A percentile compares a stretch with the other conserved stretches of the same genome.
Evolutionary conservation across 148 eudicot species (phyloP).

Genomic region (Rhododendron ferrugineum): DNA sequence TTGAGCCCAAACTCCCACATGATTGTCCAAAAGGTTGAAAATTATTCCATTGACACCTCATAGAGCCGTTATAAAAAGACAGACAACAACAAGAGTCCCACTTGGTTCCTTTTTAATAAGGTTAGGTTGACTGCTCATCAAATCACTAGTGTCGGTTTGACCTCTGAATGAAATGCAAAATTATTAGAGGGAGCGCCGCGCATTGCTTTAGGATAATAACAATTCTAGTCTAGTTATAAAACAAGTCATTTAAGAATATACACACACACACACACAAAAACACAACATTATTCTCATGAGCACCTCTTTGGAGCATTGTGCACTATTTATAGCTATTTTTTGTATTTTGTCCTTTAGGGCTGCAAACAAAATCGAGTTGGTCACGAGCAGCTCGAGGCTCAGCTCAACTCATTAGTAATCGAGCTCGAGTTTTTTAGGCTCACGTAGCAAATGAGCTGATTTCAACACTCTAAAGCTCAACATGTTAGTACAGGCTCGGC

Average conservation of each 20-base stretch:
- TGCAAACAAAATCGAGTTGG: too few species aligned
- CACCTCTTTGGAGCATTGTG: not conserved
- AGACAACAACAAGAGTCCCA: not conserved
- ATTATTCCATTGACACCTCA: constrained; percentile 5
- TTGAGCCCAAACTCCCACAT: not conserved
- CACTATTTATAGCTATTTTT: not conserved
- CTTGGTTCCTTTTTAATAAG: not conserved
- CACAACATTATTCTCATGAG: not conserved
- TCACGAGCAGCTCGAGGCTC: too few species aligned
- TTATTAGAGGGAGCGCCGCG: not conserved
- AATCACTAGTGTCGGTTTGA: not conserved
- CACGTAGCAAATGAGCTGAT: too few species aligned
- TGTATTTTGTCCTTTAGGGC: too few species aligned
- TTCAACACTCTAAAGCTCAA: too few species aligned
- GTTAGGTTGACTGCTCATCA: not conserved
- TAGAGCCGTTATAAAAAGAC: constrained; percentile 10
- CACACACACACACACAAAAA: too few species aligned
- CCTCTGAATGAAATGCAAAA: too few species aligned
- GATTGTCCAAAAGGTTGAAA: not conserved
- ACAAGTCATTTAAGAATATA: not conserved
- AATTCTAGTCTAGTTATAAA: too few species aligned
- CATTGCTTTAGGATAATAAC: not conserved
- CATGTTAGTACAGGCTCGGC: too few species aligned
- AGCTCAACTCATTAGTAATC: too few species aligned
- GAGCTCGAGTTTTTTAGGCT: too few species aligned